These are phyloP conservation scores for Cyclotella cryptica DNA, from an alignment of 108 stramenopile species.

Conservation along the genomic window DNA sequence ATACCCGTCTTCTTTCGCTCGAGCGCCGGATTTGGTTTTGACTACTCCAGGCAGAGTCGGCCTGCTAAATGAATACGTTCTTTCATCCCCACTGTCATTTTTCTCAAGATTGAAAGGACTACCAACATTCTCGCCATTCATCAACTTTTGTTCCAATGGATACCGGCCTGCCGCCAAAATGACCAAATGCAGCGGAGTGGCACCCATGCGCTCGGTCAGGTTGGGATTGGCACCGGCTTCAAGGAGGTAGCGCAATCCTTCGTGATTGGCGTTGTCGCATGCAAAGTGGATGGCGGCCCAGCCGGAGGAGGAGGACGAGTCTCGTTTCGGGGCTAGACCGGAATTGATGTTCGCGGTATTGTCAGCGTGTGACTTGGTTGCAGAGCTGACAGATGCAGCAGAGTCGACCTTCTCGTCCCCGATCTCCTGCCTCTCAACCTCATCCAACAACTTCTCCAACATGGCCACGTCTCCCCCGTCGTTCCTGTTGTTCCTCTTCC, in stretches of 20 bases:
- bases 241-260: conserved; percentile 25
- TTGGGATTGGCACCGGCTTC: conserved; percentile 38
- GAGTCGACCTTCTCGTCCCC: background rate
- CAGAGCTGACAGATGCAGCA: background rate
- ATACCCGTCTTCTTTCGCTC: background rate
- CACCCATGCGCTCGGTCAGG: conserved; percentile 26
- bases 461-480: conserved; percentile 3
- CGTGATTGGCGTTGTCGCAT: conserved; percentile 16
- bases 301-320: background rate
- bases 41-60: background rate
- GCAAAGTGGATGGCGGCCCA: conserved; percentile 30
- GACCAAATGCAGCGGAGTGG: conserved; percentile 20
- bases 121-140: background rate
- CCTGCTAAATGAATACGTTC: background rate
- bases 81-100: background rate
- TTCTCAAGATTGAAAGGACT: background rate
- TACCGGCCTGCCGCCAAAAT: conserved; percentile 20
- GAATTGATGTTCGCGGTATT: background rate
- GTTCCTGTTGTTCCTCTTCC: conserved; percentile 9
- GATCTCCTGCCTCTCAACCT: background rate
- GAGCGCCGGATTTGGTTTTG: background rate
- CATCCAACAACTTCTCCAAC: conserved; percentile 14
- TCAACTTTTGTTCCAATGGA: conserved; percentile 14
- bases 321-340: background rate
- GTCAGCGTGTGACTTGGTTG: background rate